A percentile compares a stretch with the other conserved stretches of the same genome.
Conservation (phyloP, 2,329 filamentous ascomycete genomes). For the Aspergillus ibericus region DNA sequence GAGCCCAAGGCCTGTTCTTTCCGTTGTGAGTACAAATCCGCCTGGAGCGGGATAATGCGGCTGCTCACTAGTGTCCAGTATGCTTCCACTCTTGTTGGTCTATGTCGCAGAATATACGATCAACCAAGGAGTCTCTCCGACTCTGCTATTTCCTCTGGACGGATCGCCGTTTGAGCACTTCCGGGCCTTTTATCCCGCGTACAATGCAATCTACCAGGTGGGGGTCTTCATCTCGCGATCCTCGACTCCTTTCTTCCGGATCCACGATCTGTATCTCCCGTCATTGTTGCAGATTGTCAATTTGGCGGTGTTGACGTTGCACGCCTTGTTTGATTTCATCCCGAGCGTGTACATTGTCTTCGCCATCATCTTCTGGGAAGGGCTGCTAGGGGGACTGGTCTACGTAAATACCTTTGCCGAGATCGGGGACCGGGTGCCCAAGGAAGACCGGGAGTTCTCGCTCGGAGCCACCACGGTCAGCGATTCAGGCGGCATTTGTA, state of each 20-base stretch:
- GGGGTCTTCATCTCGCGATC: slow-evolving; percentile 94
- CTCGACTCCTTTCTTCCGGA: slow-evolving; percentile 80
- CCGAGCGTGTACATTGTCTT: slow-evolving; percentile 87
- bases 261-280: slow-evolving; percentile 78
- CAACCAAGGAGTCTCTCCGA: slow-evolving; percentile 91
- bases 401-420: slow-evolving; percentile 97
- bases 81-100: slow-evolving; percentile 87
- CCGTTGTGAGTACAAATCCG: slow-evolving; percentile 55
- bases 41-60: not conserved
- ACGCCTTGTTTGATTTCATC: slow-evolving; percentile 78
- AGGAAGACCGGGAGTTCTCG: slow-evolving; percentile 84
- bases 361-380: slow-evolving; percentile 87
- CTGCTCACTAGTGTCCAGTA: slow-evolving; percentile 49
- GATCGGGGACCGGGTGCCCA: slow-evolving; percentile 78
- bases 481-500: slow-evolving; percentile 85
- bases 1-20: slow-evolving; percentile 69
- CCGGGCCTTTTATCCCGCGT: slow-evolving; percentile 90
- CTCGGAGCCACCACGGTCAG: slow-evolving; percentile 87
- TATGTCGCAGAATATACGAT: slow-evolving; percentile 97
- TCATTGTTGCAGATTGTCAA: slow-evolving; percentile 81
- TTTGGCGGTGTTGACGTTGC: slow-evolving; percentile 68
- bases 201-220: slow-evolving; percentile 90
- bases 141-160: slow-evolving; percentile 78
- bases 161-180: slow-evolving; percentile 76
- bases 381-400: slow-evolving; percentile 82